phyloP scores from a whole-genome alignment of 1,139 yeast genomes.

The Saccharomyces hybrid region DNA sequence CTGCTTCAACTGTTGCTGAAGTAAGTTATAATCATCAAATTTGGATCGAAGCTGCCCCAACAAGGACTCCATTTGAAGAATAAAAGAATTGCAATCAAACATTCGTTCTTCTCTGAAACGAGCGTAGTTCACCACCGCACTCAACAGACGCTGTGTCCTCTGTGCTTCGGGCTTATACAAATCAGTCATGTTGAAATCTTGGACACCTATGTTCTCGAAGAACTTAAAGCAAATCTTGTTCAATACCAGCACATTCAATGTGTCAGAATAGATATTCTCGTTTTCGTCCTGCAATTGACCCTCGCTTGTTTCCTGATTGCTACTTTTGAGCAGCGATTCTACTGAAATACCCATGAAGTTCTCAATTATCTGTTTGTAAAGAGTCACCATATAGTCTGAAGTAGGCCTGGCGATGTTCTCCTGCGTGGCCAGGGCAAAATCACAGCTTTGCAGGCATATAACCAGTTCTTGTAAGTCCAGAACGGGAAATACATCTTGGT shows the following conservation, averaged over 20 bases:
- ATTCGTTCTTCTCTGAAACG: conserved; percentile 74
- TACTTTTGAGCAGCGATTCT: conserved; percentile 33
- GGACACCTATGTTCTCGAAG: conserved; percentile 64
- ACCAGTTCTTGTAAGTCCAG: conserved; percentile 59
- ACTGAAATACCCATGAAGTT: conserved; percentile 58
- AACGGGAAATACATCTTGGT: conserved; percentile 49
- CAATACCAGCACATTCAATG: conserved; percentile 44
- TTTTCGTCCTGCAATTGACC: conserved; percentile 17
- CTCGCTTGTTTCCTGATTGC: conserved; percentile 14
- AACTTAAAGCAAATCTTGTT: conserved; percentile 57
- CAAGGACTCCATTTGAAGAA: conserved; percentile 47
- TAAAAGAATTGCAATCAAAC: conserved; percentile 57
- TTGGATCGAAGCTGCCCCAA: conserved; percentile 38
- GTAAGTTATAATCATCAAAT: conserved; percentile 36
- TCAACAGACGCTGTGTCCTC: conserved; percentile 56
- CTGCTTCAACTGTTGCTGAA: conserved; percentile 40
- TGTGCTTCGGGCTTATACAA: conserved; percentile 61
- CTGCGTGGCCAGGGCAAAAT: conserved; percentile 50
- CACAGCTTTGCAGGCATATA: conserved; percentile 55
- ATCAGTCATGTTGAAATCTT: conserved; percentile 70
- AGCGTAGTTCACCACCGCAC: conserved; percentile 83
- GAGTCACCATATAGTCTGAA: conserved; percentile 49
- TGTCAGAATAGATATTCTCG: conserved; percentile 30
- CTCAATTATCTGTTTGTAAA: conserved; percentile 68
- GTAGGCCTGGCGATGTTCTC: conserved; percentile 62